Evolutionary conservation across 2,329 filamentous ascomycete species (phyloP), one percentile per base, ranked within the genome.

Genomic region (Aspergillus flavus): DNA sequence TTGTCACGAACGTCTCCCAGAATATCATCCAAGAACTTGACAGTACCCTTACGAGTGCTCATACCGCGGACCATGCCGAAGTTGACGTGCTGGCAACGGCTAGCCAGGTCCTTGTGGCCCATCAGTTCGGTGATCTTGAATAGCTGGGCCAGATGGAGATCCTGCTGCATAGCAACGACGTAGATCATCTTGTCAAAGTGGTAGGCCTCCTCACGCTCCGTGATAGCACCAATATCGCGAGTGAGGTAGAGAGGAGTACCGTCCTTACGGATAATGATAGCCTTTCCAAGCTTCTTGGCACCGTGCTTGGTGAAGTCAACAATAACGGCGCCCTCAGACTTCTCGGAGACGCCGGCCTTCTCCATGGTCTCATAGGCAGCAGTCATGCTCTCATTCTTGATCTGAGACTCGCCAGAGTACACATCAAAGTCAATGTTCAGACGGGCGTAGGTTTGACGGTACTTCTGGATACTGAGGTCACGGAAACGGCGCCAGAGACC

Each of bases 1-100:
- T 94, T 92, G 61, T 97, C 94, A 72, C 88, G 89, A 9, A 96
- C 93, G 70, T 94, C 91, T 46, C 86, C 84, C 62, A 94, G 83
- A 70, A 93, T 92, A 69, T 91, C 89, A 71, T 89, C 84, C 66
- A 88, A 76, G 81, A 92, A 92, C 78, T 91, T 91, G 71, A 93
- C 91, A 0, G 89, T 93, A 64, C 87, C 87, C 75, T 87, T 88
- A 67, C 87, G 82, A 10, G 87, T 88, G 68, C 82, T 85, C 86
- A 90, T 89, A 46, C 86, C 87, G 61, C 86, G 82, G 62, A 89
- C 86, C 85, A 89, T 87, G 71, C 87, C 87, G 66, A 89, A 89
- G 76, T 87, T 88, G 76, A 89, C 83, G 76, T 89, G 86, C 72
- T 87, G 82, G 77, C 86, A 88, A 68, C 82, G 84, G 56, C 81